These are phyloP conservation scores for Lepidium campestre DNA, from an alignment of 441 rosid genomes.

Conservation along the genomic window DNA sequence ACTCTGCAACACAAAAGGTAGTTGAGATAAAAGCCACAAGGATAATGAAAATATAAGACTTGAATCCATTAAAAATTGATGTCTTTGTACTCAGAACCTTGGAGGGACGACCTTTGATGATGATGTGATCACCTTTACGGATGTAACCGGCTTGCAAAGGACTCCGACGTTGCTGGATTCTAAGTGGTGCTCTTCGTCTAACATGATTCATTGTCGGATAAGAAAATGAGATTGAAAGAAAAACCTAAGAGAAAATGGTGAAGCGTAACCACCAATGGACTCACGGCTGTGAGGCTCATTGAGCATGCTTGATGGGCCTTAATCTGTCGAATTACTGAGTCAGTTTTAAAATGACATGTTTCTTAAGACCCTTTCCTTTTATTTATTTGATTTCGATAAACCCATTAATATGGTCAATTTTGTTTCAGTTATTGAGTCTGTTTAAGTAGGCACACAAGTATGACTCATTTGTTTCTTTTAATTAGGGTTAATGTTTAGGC, in stretches of 20 bases:
- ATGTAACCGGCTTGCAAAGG: constrained; percentile 91
- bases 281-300: too few species aligned
- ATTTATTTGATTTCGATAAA: too few species aligned
- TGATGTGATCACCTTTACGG: constrained; percentile 84
- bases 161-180: constrained; percentile 93
- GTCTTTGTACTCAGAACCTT: constrained; percentile 41
- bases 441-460: too few species aligned
- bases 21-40: background rate
- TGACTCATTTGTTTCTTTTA: too few species aligned
- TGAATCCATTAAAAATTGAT: background rate
- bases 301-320: too few species aligned
- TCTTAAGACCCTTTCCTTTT: too few species aligned
- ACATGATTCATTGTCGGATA: constrained; percentile 54
- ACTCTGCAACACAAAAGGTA: constrained; percentile 43
- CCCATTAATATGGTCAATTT: too few species aligned
- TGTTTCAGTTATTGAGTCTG: too few species aligned
- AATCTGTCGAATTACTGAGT: too few species aligned
- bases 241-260: background rate
- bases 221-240: background rate
- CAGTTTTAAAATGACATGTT: too few species aligned
- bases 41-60: background rate
- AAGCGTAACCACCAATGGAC: too few species aligned
- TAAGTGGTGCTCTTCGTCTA: constrained; percentile 95
- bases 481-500: too few species aligned
- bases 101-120: constrained; percentile 84